phyloP scores from a whole-genome alignment of 1,139 yeast genomes.

The Geotrichum candidum region DNA sequence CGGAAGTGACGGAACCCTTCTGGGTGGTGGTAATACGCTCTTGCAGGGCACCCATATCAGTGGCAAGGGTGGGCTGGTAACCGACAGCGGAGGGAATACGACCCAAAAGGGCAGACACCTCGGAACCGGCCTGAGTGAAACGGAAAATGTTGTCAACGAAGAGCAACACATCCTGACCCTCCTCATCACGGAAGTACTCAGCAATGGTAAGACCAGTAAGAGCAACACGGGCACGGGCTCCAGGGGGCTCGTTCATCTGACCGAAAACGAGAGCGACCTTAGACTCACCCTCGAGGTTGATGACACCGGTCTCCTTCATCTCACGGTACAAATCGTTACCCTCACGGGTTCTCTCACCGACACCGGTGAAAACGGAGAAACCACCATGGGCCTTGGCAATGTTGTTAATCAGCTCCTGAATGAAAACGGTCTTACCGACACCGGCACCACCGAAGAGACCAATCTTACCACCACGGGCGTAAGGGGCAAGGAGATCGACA shows the following conservation, averaged over 20 bases:
- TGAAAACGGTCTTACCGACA: constrained; percentile 99
- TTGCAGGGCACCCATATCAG: constrained; percentile 99
- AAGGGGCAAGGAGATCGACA: constrained; percentile 98
- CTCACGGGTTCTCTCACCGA: constrained; percentile 99
- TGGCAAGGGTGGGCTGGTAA: constrained; percentile 99
- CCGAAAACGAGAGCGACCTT: constrained; percentile 99
- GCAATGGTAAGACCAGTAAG: constrained; percentile 99
- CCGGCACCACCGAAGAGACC: constrained; percentile 99
- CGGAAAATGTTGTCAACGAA: constrained; percentile 99
- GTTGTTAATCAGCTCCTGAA: constrained; percentile 99
- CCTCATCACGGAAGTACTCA: constrained; percentile 99
- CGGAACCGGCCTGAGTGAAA: constrained; percentile 99
- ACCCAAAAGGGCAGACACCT: constrained; percentile 98
- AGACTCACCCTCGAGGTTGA: constrained; percentile 98
- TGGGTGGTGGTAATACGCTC: constrained; percentile 99
- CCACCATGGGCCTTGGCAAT: constrained; percentile 99
- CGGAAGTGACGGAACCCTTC: constrained; percentile 99
- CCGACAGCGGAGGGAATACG: constrained; percentile 99
- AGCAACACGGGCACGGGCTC: constrained; percentile 99
- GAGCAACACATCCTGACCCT: constrained; percentile 99
- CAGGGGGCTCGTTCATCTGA: constrained; percentile 99
- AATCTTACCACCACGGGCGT: constrained; percentile 99
- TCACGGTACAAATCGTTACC: constrained; percentile 99
- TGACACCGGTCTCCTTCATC: constrained; percentile 99
- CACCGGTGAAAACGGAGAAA: constrained; percentile 99